Evolutionary conservation across 257 asterid genomes (phyloP).

Genomic region (Ligustrum vulgare): DNA sequence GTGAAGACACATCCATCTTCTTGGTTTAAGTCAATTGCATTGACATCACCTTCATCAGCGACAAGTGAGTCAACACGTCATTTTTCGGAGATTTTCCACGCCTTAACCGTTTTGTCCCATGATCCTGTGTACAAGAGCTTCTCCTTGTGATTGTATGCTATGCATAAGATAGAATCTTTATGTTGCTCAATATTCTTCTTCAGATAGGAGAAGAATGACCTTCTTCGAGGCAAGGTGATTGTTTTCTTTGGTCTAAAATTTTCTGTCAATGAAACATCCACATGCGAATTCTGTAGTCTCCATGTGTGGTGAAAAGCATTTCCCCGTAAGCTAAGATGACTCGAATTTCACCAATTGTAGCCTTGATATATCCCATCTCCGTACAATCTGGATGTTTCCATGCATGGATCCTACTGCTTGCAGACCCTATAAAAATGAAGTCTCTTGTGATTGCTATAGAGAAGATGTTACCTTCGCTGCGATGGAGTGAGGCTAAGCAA

Average conservation of each 20-base stretch:
- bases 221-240: conserved; percentile 44
- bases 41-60: conserved; percentile 62
- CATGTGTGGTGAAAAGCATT: conserved; percentile 55
- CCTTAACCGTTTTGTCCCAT: conserved; percentile 62
- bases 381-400: conserved; percentile 68
- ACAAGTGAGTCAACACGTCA: conserved; percentile 54
- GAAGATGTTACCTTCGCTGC: conserved; percentile 52
- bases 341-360: conserved; percentile 51
- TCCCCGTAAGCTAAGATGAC: conserved; percentile 51
- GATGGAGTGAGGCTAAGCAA: conserved; percentile 65
- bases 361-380: conserved; percentile 54
- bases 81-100: conserved; percentile 51
- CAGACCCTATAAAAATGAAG: conserved; percentile 58
- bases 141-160: conserved; percentile 51
- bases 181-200: conserved; percentile 35
- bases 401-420: conserved; percentile 59
- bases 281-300: conserved; percentile 53
- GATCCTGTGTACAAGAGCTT: conserved; percentile 67
- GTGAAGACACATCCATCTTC: conserved; percentile 69
- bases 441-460: conserved; percentile 46
- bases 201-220: conserved; percentile 37
- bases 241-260: conserved; percentile 40
- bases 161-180: conserved; percentile 44
- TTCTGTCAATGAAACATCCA: conserved; percentile 44
- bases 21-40: conserved; percentile 52